Evolutionary conservation across 2,329 filamentous ascomycete species (phyloP), one percentile per base, ranked within the genome.

Genomic region (Neofusicoccum umdonicola): DNA sequence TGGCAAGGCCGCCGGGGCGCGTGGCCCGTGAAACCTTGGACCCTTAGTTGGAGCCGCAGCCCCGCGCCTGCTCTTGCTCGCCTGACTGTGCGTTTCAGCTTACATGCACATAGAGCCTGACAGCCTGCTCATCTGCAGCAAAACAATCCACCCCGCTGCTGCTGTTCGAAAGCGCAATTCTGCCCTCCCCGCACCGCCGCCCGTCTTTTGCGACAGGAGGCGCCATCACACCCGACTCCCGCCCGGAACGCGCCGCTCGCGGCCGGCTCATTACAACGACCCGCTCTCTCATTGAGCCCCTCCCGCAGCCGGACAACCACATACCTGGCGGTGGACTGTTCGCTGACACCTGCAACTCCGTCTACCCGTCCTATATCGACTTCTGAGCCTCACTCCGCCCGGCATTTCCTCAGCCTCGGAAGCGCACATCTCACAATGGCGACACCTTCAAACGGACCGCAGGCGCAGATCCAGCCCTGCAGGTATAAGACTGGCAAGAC

Each of bases 401-500:
- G 13, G 56, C 35, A 13, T 31, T 58, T 27, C 15, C n/a, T 9
- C 27, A 45, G n/a, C 41, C 12, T 45, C 42, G 15, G 8, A 47
- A 60, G 7, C 42, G 37, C 8, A 19, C 15, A 48, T 47, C 37
- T 41, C 45, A 44, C 45, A n/a, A 64, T 64, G 63, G 51, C 62
- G 51, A 37, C 51, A 48, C 42, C 51, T 13, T 48, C 62, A 19
- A 63, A 54, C 39, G 50, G 51, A 42, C 39, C 37, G 52, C 51
- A 51, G 17, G 35, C 44, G 61, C 71, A 73, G 68, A 87, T 98
- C 68, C 93, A 98, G 80, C 93, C 95, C 72, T 99, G 94, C 78
- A 88, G 93, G 71, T 99, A 99, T 85, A 99, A 98, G 83, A 97
- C 96, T 6, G 95, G 95, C 68, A 99, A 99, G 85, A 98, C 95